Percentiles rank a stretch among this genome's conserved stretches.
phyloP scores from a whole-genome alignment of 2,329 filamentous ascomycete genomes.

The Fusarium annulatum region DNA sequence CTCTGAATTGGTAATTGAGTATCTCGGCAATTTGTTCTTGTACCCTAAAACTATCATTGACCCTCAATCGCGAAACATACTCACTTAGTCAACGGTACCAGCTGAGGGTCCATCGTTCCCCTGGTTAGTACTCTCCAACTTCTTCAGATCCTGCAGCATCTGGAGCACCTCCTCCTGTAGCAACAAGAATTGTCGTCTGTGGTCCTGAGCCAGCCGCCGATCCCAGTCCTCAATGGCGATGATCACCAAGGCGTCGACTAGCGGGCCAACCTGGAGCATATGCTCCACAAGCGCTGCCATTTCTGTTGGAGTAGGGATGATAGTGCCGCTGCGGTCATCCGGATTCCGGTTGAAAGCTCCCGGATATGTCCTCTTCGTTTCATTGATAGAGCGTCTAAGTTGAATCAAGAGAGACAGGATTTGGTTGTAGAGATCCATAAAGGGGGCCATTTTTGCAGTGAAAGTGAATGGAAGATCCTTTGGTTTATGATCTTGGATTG shows the following conservation, averaged over 20 bases:
- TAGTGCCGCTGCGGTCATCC: not conserved
- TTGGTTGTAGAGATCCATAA: not conserved
- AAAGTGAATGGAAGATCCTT: fast-evolving
- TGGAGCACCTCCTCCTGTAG: not conserved
- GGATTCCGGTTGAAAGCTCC: no score
- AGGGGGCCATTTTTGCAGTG: not conserved
- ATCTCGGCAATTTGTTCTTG: fast-evolving
- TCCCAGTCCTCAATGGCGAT: not conserved
- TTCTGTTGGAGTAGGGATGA: not conserved
- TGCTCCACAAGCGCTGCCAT: not conserved
- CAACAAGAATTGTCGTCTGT: not conserved
- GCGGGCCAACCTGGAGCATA: not conserved
- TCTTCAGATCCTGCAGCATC: not conserved
- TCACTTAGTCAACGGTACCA: fast-evolving
- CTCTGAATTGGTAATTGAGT: fast-evolving
- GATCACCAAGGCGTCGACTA: not conserved
- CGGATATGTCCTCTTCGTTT: fast-evolving
- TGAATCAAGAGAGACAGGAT: no score
- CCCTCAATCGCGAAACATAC: fast-evolving
- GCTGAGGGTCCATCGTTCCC: not conserved
- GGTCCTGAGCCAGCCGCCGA: not conserved
- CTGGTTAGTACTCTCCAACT: not conserved
- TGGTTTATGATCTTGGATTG: fast-evolving
- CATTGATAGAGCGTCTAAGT: not conserved
- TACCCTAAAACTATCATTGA: fast-evolving